Evolutionary conservation across 306 rosid species (phyloP).

Genomic region (Canavalia gladiata): DNA sequence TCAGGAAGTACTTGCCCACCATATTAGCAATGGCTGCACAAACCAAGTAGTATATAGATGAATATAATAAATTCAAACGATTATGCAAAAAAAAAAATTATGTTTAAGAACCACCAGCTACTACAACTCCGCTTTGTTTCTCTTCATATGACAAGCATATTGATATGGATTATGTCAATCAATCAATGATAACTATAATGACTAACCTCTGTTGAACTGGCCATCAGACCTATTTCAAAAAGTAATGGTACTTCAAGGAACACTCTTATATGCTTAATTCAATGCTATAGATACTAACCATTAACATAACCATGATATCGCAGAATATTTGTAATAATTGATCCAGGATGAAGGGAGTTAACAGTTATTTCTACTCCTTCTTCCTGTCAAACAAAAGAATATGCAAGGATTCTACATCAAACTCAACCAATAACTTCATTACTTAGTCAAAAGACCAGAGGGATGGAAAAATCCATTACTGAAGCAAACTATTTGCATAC

Average conservation of each 20-base stretch:
- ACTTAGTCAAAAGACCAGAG: conserved; percentile 31
- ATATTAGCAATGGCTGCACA: conserved; percentile 61
- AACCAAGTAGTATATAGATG: conserved; percentile 41
- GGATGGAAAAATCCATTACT: conserved; percentile 20
- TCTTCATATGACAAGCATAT: conserved; percentile 2
- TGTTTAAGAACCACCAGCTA: conserved; percentile 26
- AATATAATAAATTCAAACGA: conserved; percentile 24
- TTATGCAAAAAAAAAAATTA: conserved; percentile 19
- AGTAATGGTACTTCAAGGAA: conserved; percentile 22
- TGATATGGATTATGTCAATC: conserved; percentile 23
- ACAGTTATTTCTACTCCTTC: conserved; percentile 77
- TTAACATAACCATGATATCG: conserved; percentile 59
- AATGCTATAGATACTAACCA: conserved; percentile 56
- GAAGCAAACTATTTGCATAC: conserved; percentile 33
- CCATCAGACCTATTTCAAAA: neutral
- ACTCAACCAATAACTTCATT: conserved; percentile 35
- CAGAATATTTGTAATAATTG: conserved; percentile 72
- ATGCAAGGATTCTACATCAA: conserved; percentile 25
- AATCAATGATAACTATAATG: conserved; percentile 25
- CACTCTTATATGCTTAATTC: neutral
- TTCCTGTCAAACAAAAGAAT: conserved; percentile 59
- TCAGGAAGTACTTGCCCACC: conserved; percentile 64
- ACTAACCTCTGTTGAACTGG: conserved; percentile 24
- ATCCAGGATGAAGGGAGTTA: conserved; percentile 85
- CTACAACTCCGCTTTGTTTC: conserved; percentile 27